Conservation (phyloP, 2,329 filamentous ascomycete genomes). For the Trichophyton benhamiae region DNA sequence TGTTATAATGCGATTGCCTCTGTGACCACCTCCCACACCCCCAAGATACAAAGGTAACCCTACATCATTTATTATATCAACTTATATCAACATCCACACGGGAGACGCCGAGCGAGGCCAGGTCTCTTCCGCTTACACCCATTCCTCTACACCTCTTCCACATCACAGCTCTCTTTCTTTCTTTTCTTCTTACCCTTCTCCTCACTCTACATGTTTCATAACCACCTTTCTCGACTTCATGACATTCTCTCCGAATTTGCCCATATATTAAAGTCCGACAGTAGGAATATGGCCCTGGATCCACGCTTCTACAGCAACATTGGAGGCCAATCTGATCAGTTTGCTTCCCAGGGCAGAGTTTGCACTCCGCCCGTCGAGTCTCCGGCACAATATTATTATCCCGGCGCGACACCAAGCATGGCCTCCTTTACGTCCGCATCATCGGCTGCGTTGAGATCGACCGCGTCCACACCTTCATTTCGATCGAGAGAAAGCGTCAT, state of each 20-base stretch:
- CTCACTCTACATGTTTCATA: conserved; percentile 27
- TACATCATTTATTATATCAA: neutral
- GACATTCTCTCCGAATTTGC: conserved; percentile 29
- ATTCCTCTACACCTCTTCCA: neutral
- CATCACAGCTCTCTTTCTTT: neutral
- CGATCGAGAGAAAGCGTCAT: conserved; percentile 59
- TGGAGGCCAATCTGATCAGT: conserved; percentile 6
- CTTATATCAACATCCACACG: neutral
- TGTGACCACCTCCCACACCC: neutral
- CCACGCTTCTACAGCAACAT: conserved; percentile 27
- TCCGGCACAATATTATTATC: conserved; percentile 20
- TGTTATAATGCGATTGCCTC: conserved; percentile 1
- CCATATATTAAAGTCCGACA: conserved; percentile 28
- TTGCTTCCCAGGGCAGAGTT: conserved; percentile 8
- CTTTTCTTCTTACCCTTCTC: neutral
- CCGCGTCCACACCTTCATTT: conserved; percentile 66
- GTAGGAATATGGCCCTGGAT: conserved; percentile 31
- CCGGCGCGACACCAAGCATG: conserved; percentile 28
- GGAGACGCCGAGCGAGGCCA: neutral
- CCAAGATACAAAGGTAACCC: neutral
- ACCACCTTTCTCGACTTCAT: conserved; percentile 27
- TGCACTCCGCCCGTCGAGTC: conserved; percentile 4
- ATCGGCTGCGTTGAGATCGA: conserved; percentile 38
- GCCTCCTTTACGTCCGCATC: conserved; percentile 26
- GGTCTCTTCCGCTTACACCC: neutral